Conservation (phyloP, 495 filamentous ascomycete genomes). For the Friedmanniomyces simplex region DNA sequence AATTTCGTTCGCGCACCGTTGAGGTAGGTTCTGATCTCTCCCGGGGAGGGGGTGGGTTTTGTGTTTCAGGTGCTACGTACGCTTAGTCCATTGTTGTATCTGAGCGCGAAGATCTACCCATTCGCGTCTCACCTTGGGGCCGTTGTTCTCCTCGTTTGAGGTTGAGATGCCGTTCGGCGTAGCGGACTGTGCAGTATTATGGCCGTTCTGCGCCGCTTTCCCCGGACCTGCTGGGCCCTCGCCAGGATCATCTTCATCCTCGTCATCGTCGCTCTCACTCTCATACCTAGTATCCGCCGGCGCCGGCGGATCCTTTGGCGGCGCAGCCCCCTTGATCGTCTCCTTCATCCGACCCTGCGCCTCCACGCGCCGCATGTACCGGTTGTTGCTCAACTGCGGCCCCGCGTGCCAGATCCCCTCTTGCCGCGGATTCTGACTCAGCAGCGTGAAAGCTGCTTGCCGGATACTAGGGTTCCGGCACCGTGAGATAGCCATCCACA, state of each 20-base stretch:
- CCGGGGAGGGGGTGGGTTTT: neutral
- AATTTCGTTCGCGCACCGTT: no score
- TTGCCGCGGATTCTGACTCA: constrained; percentile 20
- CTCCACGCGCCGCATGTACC: constrained; percentile 8
- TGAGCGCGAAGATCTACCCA: constrained; percentile 7
- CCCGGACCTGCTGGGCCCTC: neutral
- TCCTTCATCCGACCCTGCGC: neutral
- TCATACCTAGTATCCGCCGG: neutral
- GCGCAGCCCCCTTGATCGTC: neutral
- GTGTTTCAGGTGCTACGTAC: neutral
- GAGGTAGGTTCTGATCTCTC: no score
- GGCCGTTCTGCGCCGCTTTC: neutral
- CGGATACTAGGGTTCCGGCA: constrained; percentile 18
- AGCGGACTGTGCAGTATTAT: neutral
- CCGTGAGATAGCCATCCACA: constrained; percentile 20
- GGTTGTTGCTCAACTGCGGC: constrained; percentile 8
- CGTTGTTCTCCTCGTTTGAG: neutral
- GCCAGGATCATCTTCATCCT: neutral
- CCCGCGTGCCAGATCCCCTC: constrained; percentile 22
- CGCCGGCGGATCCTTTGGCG: neutral
- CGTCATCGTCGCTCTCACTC: neutral
- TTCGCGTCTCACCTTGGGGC: neutral
- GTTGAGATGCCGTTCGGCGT: neutral
- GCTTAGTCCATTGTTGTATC: neutral
- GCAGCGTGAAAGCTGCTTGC: constrained; percentile 17